phyloP scores from a whole-genome alignment of 108 stramenopile species.

The Discostella stelligeroides region DNA sequence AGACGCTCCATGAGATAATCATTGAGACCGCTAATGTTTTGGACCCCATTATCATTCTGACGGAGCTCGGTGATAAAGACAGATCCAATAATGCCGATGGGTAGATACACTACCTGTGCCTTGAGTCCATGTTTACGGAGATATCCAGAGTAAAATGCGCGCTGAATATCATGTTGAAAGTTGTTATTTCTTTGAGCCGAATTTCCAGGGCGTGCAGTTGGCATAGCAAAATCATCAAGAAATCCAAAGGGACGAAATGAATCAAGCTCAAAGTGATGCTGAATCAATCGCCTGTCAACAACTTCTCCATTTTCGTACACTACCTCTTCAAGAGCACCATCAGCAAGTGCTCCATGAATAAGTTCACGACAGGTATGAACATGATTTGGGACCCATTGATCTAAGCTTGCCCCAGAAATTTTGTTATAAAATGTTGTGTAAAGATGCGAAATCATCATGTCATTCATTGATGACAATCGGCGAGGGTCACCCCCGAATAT shows the following conservation, averaged over 20 bases:
- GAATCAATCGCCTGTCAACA: not conserved
- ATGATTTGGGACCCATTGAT: no score
- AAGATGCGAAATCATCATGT: not conserved
- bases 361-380: not conserved
- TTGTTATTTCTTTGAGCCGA: not conserved
- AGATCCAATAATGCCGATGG: no score
- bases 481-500: not conserved
- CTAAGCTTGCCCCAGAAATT: no score
- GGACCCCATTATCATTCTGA: no score
- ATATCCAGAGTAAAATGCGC: slow-evolving; percentile 38
- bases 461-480: not conserved
- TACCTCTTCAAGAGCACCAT: not conserved
- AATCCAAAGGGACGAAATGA: slow-evolving; percentile 1
- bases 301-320: not conserved
- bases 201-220: slow-evolving; percentile 1
- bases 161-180: slow-evolving; percentile 22
- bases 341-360: not conserved
- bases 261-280: not conserved
- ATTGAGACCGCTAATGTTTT: slow-evolving; percentile 12
- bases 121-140: slow-evolving; percentile 11
- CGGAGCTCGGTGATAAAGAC: no score
- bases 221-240: slow-evolving; percentile 4
- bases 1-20: slow-evolving; percentile 7
- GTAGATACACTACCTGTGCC: no score
- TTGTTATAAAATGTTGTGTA: no score